These are phyloP conservation scores for Quercus dentata DNA, from an alignment of 306 rosid genomes.

Conservation along the genomic window DNA sequence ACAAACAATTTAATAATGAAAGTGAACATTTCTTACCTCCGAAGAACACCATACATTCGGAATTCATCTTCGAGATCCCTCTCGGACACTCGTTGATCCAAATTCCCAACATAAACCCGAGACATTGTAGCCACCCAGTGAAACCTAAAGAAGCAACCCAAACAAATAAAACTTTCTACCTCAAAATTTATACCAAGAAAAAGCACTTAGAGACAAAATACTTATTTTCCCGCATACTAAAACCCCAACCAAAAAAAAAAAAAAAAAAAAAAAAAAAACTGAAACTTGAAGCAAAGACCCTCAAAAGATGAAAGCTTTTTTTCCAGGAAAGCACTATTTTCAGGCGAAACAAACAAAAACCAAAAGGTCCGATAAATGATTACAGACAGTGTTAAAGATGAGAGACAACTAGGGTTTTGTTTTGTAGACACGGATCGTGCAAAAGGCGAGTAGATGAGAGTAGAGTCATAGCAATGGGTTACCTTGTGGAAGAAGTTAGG, in stretches of 20 bases:
- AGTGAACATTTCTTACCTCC: slow-evolving; percentile 42
- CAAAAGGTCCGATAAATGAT: background rate
- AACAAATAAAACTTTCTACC: background rate
- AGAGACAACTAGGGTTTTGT: background rate
- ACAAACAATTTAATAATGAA: background rate
- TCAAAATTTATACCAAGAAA: background rate
- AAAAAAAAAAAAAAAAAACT: background rate
- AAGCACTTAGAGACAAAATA: background rate
- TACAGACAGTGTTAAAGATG: background rate
- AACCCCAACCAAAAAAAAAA: background rate
- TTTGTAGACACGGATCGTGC: background rate
- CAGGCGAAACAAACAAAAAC: background rate
- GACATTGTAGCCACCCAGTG: slow-evolving; percentile 46
- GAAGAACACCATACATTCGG: slow-evolving; percentile 83
- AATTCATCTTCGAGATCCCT: slow-evolving; percentile 95
- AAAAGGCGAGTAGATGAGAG: background rate
- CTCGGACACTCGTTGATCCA: slow-evolving; percentile 87
- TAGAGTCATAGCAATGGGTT: background rate
- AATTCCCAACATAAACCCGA: slow-evolving; percentile 83
- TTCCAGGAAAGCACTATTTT: background rate
- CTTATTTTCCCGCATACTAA: background rate
- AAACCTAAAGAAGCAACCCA: slow-evolving; percentile 15
- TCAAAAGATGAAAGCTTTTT: background rate
- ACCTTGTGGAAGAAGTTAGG: background rate
- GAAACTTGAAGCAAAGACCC: background rate